phyloP scores from a whole-genome alignment of 2,329 filamentous ascomycete genomes.

The Arachnomyces sp. region DNA sequence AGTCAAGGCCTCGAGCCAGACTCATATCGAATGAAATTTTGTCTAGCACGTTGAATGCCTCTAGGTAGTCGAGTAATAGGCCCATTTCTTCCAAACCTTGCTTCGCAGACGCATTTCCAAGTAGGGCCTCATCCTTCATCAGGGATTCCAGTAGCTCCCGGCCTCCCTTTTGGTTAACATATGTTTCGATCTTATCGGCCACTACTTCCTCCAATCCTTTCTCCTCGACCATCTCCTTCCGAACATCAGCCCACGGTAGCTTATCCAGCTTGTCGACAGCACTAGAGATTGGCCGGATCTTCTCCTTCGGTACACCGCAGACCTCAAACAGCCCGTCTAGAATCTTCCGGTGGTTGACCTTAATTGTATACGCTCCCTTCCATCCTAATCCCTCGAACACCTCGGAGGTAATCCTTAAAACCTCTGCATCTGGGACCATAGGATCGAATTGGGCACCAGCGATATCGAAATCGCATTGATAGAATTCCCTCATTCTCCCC shows the following conservation, averaged over 20 bases:
- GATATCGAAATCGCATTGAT: constrained; percentile 96
- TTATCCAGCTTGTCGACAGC: constrained; percentile 97
- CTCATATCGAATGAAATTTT: constrained; percentile 83
- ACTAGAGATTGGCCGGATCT: constrained; percentile 81
- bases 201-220: constrained; percentile 71
- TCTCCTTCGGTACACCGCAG: constrained; percentile 77
- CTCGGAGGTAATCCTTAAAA: constrained; percentile 74
- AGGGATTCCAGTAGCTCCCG: constrained; percentile 66
- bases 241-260: constrained; percentile 79
- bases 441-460: constrained; percentile 71
- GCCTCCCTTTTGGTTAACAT: constrained; percentile 69
- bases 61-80: constrained; percentile 72
- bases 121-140: constrained; percentile 58
- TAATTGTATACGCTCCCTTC: constrained; percentile 72
- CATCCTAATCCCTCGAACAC: constrained; percentile 76
- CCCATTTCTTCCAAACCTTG: constrained; percentile 74
- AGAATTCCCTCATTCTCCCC: constrained; percentile 91
- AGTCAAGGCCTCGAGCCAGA: constrained; percentile 83
- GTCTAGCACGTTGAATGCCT: constrained; percentile 64
- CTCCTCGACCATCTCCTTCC: constrained; percentile 86
- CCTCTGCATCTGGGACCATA: constrained; percentile 89
- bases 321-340: constrained; percentile 88
- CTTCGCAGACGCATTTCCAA: constrained; percentile 66
- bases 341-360: constrained; percentile 92
- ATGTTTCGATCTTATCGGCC: constrained; percentile 81